Base-by-base conservation (phyloP, 2,329 filamentous ascomycete genomes). In the Aspergillus sp. region DNA sequence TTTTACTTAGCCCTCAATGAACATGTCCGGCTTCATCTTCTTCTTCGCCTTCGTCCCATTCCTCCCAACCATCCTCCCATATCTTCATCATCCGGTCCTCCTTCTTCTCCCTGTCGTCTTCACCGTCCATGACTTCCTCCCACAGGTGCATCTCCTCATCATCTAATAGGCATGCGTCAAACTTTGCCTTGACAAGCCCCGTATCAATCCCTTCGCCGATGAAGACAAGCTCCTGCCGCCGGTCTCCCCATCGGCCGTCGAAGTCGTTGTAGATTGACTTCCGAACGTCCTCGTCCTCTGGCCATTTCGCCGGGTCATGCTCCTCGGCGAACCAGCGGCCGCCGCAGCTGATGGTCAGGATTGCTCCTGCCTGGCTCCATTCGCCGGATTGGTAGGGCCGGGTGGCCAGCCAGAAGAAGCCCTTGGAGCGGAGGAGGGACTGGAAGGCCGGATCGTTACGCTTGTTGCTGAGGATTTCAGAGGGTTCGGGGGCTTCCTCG, bases 221-320 rank as follows among this genome's bases (percentile, higher is more conserved):
- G 50, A 88, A 85, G 2, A 88, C 84, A 5, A 88, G 61, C 61
- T 88, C 84, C 59, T 88, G 83, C 2, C 83, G 72, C 1, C 83
- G 73, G 54, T 88, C 84, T 0, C 82, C 83, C 81, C 82, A 87
- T 6, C 67, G 65, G 4, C 65, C 67, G 29, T 69, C 61, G 44
- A 78, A 77, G 48, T 79, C 75, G 30, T 74, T 67, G 44, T 66
- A 60, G 36, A 79, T 75, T 7, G 73, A 72, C 38, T 67, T 61
- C 27, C 67, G 57, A 2, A 77, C 75, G 8, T 74, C 73, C 28
- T 66, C 58, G 49, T 74, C 72, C 7, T 73, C 72, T 0, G 70
- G 73, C 70, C 74, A 76, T 4, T 76, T 75, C 28, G 75, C 73
- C 49, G 19, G 19, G 19, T 68, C 58, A 0, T 75, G 69, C 0